phyloP scores from a whole-genome alignment of 2,329 filamentous ascomycete genomes.

The Pseudopithomyces maydicus region DNA sequence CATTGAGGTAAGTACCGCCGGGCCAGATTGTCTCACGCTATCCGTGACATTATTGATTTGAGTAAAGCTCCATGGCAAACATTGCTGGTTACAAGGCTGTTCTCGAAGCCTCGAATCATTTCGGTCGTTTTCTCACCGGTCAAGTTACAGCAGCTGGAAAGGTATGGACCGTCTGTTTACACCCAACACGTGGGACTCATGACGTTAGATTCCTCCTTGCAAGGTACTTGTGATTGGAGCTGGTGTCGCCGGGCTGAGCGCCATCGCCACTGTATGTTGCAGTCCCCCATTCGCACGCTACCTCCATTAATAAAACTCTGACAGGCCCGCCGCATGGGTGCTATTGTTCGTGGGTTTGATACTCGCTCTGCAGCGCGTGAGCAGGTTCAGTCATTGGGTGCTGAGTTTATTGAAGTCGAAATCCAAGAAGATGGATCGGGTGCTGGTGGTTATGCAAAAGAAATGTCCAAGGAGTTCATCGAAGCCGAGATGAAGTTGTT shows the following conservation, averaged over 20 bases:
- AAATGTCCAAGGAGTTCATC: constrained; percentile 93
- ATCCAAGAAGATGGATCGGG: constrained; percentile 84
- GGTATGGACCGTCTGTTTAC: constrained; percentile 6
- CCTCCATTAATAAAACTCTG: background rate
- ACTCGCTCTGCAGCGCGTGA: constrained; percentile 87
- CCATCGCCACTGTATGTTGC: constrained; percentile 70
- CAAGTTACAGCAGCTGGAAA: constrained; percentile 86
- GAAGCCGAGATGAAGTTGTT: constrained; percentile 93
- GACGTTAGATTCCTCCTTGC: constrained; percentile 77
- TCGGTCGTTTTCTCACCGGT: constrained; percentile 85
- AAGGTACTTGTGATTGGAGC: constrained; percentile 91
- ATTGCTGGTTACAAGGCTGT: constrained; percentile 94
- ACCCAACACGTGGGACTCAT: background rate
- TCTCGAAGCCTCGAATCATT: constrained; percentile 85
- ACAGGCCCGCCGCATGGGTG: constrained; percentile 78
- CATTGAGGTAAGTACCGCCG: constrained; percentile 55
- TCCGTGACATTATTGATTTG: constrained; percentile 11
- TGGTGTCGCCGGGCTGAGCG: constrained; percentile 85
- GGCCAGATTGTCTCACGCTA: background rate
- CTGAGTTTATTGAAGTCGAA: constrained; percentile 87
- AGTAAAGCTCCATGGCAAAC: constrained; percentile 84
- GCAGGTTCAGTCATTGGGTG: constrained; percentile 87
- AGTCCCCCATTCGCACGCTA: constrained; percentile 1
- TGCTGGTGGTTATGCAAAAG: constrained; percentile 86
- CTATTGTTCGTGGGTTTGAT: constrained; percentile 88